phyloP scores from a whole-genome alignment of 441 rosid genomes.

The Mallotus repandus region DNA sequence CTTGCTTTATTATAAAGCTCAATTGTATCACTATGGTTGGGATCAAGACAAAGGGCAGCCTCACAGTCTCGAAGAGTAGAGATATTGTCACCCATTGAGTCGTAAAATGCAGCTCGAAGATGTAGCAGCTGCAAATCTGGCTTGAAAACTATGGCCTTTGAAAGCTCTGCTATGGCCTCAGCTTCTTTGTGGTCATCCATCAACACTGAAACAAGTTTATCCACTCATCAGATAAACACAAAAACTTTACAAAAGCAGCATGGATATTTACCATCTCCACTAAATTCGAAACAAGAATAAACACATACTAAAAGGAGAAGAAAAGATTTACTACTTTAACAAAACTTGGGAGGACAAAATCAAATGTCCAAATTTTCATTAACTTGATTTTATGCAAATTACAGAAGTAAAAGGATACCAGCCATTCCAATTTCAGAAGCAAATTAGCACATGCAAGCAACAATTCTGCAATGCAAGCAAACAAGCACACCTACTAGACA shows the following conservation, averaged over 20 bases:
- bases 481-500: background rate
- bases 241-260: background rate
- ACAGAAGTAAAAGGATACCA: background rate
- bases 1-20: constrained; percentile 61
- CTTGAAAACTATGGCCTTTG: constrained; percentile 74
- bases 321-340: background rate
- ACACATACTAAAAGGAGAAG: background rate
- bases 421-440: constrained; percentile 4
- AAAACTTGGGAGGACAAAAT: too few species aligned
- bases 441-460: background rate
- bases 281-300: background rate
- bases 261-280: background rate
- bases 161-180: constrained; percentile 83
- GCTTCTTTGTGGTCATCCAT: constrained; percentile 96
- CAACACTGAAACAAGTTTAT: constrained; percentile 46
- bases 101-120: constrained; percentile 91
- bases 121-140: constrained; percentile 91
- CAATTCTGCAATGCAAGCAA: background rate
- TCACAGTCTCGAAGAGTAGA: constrained; percentile 77
- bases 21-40: constrained; percentile 53
- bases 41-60: constrained; percentile 94
- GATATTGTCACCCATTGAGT: constrained; percentile 63
- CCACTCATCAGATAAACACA: background rate
- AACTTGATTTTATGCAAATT: too few species aligned
- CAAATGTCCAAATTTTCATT: too few species aligned